Conservation (phyloP, 148 eudicot genomes). For the Rhododendron kiyosumense region DNA sequence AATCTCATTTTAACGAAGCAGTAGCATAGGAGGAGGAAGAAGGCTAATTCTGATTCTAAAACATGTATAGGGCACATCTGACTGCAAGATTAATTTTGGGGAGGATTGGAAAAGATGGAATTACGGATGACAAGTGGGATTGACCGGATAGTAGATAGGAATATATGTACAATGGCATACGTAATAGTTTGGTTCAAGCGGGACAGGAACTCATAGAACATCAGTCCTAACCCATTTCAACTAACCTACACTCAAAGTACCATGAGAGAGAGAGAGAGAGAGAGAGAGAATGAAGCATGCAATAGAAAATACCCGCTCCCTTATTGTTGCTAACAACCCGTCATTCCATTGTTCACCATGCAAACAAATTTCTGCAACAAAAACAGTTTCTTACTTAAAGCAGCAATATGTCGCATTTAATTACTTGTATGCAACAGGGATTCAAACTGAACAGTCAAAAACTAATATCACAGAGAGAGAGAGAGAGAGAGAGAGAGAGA, state of each 20-base stretch:
- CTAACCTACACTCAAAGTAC: background rate
- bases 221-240: background rate
- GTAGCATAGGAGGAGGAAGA: background rate
- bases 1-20: background rate
- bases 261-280: background rate
- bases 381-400: background rate
- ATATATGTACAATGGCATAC: background rate
- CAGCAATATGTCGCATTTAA: background rate
- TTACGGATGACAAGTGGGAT: background rate
- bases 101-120: background rate
- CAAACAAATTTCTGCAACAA: slow-evolving; percentile 60
- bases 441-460: background rate
- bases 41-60: background rate
- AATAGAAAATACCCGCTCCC: slow-evolving; percentile 69
- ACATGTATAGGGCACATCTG: background rate
- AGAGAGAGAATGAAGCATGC: background rate
- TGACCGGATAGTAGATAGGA: background rate
- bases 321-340: slow-evolving; percentile 89
- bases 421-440: background rate
- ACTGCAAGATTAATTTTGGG: background rate
- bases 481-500: background rate
- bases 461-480: background rate
- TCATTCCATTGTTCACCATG: slow-evolving; percentile 98
- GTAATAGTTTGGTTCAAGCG: background rate
- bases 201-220: background rate